A percentile compares a stretch with the other conserved stretches of the same genome.
Conservation (phyloP, 1,139 yeast genomes). For the Suhomyces kunorum region DNA sequence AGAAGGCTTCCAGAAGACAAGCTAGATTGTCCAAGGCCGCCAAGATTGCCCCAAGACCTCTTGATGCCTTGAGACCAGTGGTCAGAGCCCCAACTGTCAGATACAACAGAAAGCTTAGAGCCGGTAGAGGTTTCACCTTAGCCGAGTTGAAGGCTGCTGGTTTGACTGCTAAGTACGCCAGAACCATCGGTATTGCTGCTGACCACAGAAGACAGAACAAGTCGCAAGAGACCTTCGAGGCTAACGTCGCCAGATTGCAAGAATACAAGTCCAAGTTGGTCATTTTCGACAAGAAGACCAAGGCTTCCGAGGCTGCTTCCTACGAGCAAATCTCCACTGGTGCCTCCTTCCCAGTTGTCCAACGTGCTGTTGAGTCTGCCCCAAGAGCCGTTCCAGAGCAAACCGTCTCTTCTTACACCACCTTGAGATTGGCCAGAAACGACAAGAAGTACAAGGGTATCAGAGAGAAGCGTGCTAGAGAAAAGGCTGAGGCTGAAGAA, state of each 20-base stretch:
- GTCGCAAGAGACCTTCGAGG: constrained; percentile 92
- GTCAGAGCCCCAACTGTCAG: constrained; percentile 98
- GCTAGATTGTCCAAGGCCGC: constrained; percentile 96
- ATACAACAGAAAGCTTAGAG: constrained; percentile 99
- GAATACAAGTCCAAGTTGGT: constrained; percentile 96
- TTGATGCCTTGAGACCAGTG: constrained; percentile 94
- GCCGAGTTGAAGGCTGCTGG: constrained; percentile 99
- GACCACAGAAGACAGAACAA: constrained; percentile 99
- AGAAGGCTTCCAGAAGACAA: constrained; percentile 95
- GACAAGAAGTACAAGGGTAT: constrained; percentile 92
- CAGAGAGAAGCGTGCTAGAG: constrained; percentile 97
- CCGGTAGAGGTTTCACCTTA: constrained; percentile 98
- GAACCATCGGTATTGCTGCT: constrained; percentile 97
- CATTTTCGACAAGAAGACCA: constrained; percentile 88
- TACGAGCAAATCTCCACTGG: constrained; percentile 77
- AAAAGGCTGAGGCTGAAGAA: constrained; percentile 98
- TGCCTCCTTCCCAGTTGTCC: constrained; percentile 90
- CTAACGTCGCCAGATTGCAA: constrained; percentile 94
- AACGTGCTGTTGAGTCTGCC: constrained; percentile 67
- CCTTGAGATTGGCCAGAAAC: constrained; percentile 93
- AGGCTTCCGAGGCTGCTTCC: constrained; percentile 67
- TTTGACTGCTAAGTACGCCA: constrained; percentile 91
- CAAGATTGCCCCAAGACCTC: constrained; percentile 94
- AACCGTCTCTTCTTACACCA: constrained; percentile 91
- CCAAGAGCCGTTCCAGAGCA: constrained; percentile 89